Evolutionary conservation across 2,329 filamentous ascomycete species (phyloP).

Genomic region (Cordyceps javanica): DNA sequence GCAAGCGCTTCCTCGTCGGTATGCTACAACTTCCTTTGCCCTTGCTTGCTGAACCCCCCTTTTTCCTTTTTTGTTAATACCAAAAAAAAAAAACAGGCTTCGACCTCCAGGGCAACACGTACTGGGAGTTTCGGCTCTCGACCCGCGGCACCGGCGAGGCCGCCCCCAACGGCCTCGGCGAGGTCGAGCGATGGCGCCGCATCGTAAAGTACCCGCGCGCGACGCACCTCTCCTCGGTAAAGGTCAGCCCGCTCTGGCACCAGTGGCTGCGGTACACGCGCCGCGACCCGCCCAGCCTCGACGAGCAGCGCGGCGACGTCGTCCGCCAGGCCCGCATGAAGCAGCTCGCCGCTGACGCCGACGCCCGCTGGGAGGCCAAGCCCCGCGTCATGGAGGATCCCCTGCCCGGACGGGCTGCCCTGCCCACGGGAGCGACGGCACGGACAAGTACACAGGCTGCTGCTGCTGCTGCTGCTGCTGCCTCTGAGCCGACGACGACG

Average conservation of each 20-base stretch:
- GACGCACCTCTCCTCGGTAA: slow-evolving; percentile 48
- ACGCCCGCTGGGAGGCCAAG: slow-evolving; percentile 59
- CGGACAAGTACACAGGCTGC: slow-evolving; percentile 7
- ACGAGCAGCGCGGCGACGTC: slow-evolving; percentile 51
- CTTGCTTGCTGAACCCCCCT: too few species aligned
- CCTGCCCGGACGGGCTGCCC: not conserved
- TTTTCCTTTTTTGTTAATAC: too few species aligned
- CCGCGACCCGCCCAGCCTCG: slow-evolving; percentile 44
- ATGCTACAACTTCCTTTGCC: too few species aligned
- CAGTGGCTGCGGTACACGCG: slow-evolving; percentile 62
- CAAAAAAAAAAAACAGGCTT: slow-evolving; percentile 40
- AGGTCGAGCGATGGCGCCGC: slow-evolving; percentile 49
- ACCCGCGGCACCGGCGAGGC: slow-evolving; percentile 25
- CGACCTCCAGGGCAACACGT: slow-evolving; percentile 61
- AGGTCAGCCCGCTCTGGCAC: slow-evolving; percentile 58
- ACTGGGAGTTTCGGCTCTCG: slow-evolving; percentile 58
- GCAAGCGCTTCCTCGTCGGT: slow-evolving; percentile 58
- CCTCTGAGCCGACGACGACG: not conserved
- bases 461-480: too few species aligned
- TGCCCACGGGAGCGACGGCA: slow-evolving; percentile 14
- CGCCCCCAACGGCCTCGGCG: slow-evolving; percentile 17
- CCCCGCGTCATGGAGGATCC: slow-evolving; percentile 38
- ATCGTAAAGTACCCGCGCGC: slow-evolving; percentile 54
- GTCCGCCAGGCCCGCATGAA: slow-evolving; percentile 47
- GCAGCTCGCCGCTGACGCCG: slow-evolving; percentile 52